Evolutionary conservation across 768 basidiomycete species (phyloP).

Genomic region (Suillus americanus): DNA sequence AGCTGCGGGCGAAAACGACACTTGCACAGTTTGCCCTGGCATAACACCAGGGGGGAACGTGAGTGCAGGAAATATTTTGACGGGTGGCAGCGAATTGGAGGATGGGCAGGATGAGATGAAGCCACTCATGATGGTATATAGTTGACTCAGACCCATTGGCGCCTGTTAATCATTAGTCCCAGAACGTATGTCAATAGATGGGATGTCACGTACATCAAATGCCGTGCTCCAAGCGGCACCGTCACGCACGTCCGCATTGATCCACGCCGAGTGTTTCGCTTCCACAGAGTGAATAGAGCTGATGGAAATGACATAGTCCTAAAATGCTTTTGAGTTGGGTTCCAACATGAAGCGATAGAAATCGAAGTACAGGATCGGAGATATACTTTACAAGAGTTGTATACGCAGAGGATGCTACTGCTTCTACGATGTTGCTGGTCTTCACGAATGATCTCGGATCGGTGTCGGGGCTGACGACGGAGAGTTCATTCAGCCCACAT

Average conservation of each 20-base stretch:
- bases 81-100: conserved; percentile 47
- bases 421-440: conserved; percentile 52
- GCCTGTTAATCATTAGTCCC: conserved; percentile 29
- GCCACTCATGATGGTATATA: conserved; percentile 37
- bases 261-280: conserved; percentile 64
- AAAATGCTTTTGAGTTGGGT: not conserved
- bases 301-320: conserved; percentile 50
- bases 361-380: conserved; percentile 36
- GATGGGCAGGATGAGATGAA: conserved; percentile 57
- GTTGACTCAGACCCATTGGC: conserved; percentile 40
- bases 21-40: conserved; percentile 27
- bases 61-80: conserved; percentile 53
- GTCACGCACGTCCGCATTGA: conserved; percentile 48
- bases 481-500: not conserved
- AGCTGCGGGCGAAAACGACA: conserved; percentile 22
- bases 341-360: conserved; percentile 27
- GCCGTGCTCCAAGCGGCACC: conserved; percentile 56
- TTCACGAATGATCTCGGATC: conserved; percentile 49
- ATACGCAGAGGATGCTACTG: conserved; percentile 55
- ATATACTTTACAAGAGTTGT: conserved; percentile 52
- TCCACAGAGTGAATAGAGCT: conserved; percentile 59
- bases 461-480: conserved; percentile 39
- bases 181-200: conserved; percentile 30
- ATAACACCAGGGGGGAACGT: conserved; percentile 27
- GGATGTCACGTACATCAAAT: conserved; percentile 48